Evolutionary conservation across 2,329 filamentous ascomycete genomes (phyloP).

Genomic region (Trichoderma oligosporum): DNA sequence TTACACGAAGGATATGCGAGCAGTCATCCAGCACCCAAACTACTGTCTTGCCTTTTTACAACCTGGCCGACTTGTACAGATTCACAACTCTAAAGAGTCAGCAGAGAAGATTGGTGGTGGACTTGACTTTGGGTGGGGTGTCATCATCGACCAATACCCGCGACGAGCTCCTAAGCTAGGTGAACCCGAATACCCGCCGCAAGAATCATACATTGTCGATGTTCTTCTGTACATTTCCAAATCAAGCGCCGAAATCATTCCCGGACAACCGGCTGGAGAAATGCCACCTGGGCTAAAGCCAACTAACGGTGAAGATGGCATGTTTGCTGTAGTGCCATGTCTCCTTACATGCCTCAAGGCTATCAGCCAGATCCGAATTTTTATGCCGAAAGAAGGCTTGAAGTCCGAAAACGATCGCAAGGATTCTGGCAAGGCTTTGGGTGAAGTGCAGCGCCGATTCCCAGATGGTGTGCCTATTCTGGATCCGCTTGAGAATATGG

Average conservation of each 20-base stretch:
- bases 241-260: constrained; percentile 45
- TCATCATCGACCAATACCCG: constrained; percentile 69
- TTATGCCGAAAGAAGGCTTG: constrained; percentile 71
- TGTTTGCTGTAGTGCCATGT: constrained; percentile 61
- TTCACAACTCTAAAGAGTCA: constrained; percentile 64
- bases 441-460: constrained; percentile 81
- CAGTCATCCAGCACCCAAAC: constrained; percentile 86
- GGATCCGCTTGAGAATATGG: constrained; percentile 95
- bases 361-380: constrained; percentile 78
- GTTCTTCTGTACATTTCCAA: constrained; percentile 65
- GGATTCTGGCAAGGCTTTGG: constrained; percentile 65
- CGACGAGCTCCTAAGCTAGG: constrained; percentile 64
- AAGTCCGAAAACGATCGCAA: constrained; percentile 61
- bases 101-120: constrained; percentile 35
- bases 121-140: constrained; percentile 88
- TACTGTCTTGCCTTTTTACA: constrained; percentile 83
- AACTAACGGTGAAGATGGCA: constrained; percentile 30
- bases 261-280: constrained; percentile 35
- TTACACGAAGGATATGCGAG: constrained; percentile 84
- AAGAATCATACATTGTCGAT: constrained; percentile 79
- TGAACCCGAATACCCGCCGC: constrained; percentile 64
- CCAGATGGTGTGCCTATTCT: constrained; percentile 85
- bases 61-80: constrained; percentile 78
- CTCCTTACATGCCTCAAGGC: constrained; percentile 80
- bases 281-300: constrained; percentile 59